Evolutionary conservation across 2,329 filamentous ascomycete species (phyloP), one percentile per base, ranked within the genome.

Genomic region (Colletotrichum tabaci): DNA sequence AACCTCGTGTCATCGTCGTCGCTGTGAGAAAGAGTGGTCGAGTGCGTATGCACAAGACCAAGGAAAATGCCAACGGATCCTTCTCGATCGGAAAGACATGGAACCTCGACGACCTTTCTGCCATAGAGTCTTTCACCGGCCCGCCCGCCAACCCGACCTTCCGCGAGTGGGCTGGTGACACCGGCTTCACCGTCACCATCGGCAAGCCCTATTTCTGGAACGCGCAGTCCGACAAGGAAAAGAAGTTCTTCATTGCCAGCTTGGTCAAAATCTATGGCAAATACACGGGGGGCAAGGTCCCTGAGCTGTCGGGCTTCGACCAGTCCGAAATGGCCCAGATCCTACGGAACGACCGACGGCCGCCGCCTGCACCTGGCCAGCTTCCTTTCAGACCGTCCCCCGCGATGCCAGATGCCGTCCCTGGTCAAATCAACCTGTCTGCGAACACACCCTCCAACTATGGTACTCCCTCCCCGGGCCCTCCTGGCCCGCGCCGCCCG

Each of bases 21-120:
- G 93, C 96, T 13, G 96, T 99, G 72, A 91, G 94, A 73, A 96
- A 94, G 78, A 98, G 96, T 2, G 96, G 96, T 66, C 89, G 95
- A 72, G 96, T 99, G 61, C 93, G 95, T 78, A 91, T 99, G 85
- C 96, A 99, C 86, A 99, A 99, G 83, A 96, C 95, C 69, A 92
- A 97, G 77, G 96, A 99, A 84, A 99, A 99, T 80, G 87, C 89
- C 67, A 98, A 98, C 81, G 95, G 95, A 67, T 91, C 94, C 30
- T 99, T 98, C 82, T 98, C 96, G 23, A 98, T 99, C 76, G 96
- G 96, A 75, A 99, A 99, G 84, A 98, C 96, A 4, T 99, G 96
- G 96, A 93, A 95, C 80, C 89, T 99, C 76, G 96, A 98, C 82
- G 96, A 99, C 79, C 85, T 99, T 60, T 89, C 89, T 5, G 65